These are phyloP conservation scores for Coemansia sp. DNA, from an alignment of 192 early-diverging fungal species.

Conservation along the genomic window DNA sequence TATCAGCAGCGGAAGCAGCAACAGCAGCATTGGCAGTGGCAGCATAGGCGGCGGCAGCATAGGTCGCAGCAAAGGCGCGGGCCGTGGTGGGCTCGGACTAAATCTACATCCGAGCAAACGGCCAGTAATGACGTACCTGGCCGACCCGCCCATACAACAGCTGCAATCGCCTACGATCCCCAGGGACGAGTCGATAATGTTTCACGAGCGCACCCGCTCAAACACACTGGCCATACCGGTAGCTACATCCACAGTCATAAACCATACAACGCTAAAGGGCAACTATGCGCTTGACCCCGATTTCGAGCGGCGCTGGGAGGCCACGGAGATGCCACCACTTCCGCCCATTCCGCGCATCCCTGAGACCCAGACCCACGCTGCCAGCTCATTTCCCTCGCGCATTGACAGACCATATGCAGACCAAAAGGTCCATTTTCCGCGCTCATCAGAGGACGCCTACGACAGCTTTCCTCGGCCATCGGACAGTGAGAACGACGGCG, in stretches of 20 bases:
- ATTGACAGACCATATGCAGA: background rate
- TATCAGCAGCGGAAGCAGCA: background rate
- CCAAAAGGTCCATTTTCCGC: constrained; percentile 35
- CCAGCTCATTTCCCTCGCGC: constrained; percentile 19
- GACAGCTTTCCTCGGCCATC: background rate
- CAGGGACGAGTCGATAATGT: constrained; percentile 13
- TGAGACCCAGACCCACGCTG: background rate
- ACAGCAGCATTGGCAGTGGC: constrained; percentile 6
- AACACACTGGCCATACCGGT: constrained; percentile 4
- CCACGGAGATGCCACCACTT: constrained; percentile 29
- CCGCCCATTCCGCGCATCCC: constrained; percentile 27
- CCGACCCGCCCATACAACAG: constrained; percentile 14
- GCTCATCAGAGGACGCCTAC: constrained; percentile 15
- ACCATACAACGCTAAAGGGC: constrained; percentile 8
- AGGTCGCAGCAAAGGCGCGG: constrained; percentile 9
- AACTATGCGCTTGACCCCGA: constrained; percentile 37
- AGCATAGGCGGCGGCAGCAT: background rate
- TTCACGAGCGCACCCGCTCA: constrained; percentile 13
- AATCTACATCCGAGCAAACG: constrained; percentile 10
- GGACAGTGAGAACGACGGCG: background rate
- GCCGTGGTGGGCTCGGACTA: constrained; percentile 21
- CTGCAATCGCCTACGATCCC: constrained; percentile 48
- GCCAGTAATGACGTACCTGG: constrained; percentile 1
- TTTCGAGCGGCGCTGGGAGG: constrained; percentile 27
- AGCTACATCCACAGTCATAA: background rate